Conservation (phyloP, 1,284 basidiomycete genomes). For the Exobasidium rhododendri region DNA sequence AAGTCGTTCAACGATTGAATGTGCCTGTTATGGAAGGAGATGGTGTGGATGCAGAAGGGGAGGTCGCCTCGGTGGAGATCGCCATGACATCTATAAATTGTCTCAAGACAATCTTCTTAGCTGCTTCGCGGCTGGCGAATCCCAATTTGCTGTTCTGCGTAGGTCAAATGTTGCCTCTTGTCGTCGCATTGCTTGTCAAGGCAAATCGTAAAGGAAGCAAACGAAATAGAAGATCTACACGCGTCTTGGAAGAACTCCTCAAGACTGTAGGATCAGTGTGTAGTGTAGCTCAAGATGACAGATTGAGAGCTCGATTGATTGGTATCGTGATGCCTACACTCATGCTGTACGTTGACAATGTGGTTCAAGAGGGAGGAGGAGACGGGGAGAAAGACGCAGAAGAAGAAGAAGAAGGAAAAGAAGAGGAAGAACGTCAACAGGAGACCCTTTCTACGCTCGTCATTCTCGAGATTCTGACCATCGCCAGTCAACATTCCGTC, state of each 20-base stretch:
- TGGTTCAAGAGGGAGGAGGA: constrained; percentile 58
- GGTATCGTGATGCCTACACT: constrained; percentile 64
- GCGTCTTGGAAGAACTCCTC: constrained; percentile 71
- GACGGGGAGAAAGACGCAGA: constrained; percentile 39
- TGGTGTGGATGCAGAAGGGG: neutral
- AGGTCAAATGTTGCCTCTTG: constrained; percentile 70
- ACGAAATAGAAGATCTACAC: neutral
- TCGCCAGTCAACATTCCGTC: constrained; percentile 70
- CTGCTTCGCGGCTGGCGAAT: constrained; percentile 55
- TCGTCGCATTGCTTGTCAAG: constrained; percentile 71
- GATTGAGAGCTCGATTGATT: constrained; percentile 62
- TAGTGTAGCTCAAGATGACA: neutral
- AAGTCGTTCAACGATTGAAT: constrained; percentile 49
- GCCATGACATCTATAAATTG: constrained; percentile 85
- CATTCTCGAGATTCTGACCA: constrained; percentile 67
- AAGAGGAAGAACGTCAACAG: neutral
- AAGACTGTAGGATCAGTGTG: constrained; percentile 64
- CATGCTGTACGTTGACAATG: neutral
- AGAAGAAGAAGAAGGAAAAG: constrained; percentile 58
- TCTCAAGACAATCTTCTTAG: constrained; percentile 72
- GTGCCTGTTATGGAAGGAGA: neutral
- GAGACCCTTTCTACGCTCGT: constrained; percentile 55
- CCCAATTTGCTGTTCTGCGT: constrained; percentile 70
- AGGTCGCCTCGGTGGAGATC: constrained; percentile 35
- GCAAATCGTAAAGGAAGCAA: neutral